Evolutionary conservation across 1,284 basidiomycete genomes (phyloP).

Genomic region (Tilletiopsis washingtonensis): DNA sequence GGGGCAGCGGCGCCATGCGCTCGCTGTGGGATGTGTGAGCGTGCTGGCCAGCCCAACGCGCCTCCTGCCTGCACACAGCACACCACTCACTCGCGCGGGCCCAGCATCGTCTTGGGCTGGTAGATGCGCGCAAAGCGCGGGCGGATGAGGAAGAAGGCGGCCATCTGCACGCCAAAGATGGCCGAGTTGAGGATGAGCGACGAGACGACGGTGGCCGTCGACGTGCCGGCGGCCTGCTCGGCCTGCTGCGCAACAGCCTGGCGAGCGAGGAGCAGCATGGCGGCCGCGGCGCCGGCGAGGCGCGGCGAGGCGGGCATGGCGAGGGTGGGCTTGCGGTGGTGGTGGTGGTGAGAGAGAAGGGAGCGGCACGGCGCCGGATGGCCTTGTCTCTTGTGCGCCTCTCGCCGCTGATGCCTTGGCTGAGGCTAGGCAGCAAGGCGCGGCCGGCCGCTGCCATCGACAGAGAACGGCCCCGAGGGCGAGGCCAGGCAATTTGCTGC

Average conservation of each 20-base stretch:
- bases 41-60: not conserved
- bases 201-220: conserved; percentile 43
- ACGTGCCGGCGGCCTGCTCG: conserved; percentile 13
- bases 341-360: too few relatives aligned
- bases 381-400: too few relatives aligned
- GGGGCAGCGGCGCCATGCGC: conserved; percentile 44
- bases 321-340: too few relatives aligned
- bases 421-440: too few relatives aligned
- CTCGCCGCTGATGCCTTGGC: too few relatives aligned
- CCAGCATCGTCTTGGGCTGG: conserved; percentile 46
- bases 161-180: conserved; percentile 40
- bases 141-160: conserved; percentile 47
- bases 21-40: conserved; percentile 4
- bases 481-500: too few relatives aligned
- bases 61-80: not conserved
- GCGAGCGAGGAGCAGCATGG: too few relatives aligned
- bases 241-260: conserved; percentile 3
- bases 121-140: conserved; percentile 49
- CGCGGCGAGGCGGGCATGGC: too few relatives aligned
- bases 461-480: too few relatives aligned
- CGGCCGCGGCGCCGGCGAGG: too few relatives aligned
- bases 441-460: too few relatives aligned
- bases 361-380: too few relatives aligned
- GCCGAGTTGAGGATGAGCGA: conserved; percentile 42
- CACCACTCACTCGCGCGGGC: conserved; percentile 12